Evolutionary conservation across 495 filamentous ascomycete genomes (phyloP), one percentile per base, ranked within the genome.

Genomic region (Neurospora cerealis): DNA sequence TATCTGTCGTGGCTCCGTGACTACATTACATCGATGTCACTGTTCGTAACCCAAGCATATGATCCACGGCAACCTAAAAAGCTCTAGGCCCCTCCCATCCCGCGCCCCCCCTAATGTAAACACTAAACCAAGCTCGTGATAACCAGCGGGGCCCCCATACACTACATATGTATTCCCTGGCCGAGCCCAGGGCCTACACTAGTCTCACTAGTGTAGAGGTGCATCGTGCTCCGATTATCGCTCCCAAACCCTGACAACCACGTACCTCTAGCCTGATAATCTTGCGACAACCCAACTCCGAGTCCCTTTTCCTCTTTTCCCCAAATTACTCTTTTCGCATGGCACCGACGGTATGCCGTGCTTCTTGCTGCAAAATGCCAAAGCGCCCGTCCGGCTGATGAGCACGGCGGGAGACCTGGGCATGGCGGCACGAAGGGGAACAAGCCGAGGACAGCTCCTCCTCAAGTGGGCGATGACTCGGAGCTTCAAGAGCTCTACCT

Each of bases 281-380:
- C n/a, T 28, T 60, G 48, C n/a, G 48, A 32, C 48, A 60, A 28
- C 48, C 48, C 54, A 17, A 66, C 15, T 66, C 28, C 28, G 15
- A 66, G 6, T 66, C 15, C 5, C 54, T 66, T 66, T 34, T 9
- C 28, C 5, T 13, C 46, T 66, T 34, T 66, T 34, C 15, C 13
- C 32, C 3, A 32, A 66, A 19, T 9, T 69, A 32, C 48, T 39
- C 21, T 70, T 48, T 42, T 73, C 77, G 85, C 75, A 86, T 86
- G 85, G 84, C 84, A 85, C 71, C 73, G 76, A 78, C 82, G 83
- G 84, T 75, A 87, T 87, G 85, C 80, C 81, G 75, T 80, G 79
- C 76, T 73, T 82, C 78, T 80, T 78, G 79, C 78, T 85, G 79
- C 83, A 80, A 73, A 79, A 83, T 83, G 84, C 78, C 80, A 78